Conservation (phyloP, 768 basidiomycete species). For the Suillus paluster region DNA sequence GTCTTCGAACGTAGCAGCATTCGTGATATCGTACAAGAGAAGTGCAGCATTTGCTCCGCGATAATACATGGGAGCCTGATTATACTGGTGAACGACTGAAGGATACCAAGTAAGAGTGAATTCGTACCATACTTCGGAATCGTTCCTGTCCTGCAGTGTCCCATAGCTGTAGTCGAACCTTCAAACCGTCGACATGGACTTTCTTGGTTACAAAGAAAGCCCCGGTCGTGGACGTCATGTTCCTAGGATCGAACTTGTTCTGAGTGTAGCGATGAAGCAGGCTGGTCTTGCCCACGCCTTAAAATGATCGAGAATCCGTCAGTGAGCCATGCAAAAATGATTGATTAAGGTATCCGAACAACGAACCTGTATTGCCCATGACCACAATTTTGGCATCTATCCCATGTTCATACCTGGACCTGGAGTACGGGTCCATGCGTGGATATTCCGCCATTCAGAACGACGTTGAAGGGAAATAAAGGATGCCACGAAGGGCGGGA, state of each 20-base stretch:
- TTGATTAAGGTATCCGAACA: constrained; percentile 14
- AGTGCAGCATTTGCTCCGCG: constrained; percentile 94
- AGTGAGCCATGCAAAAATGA: constrained; percentile 19
- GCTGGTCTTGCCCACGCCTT: constrained; percentile 94
- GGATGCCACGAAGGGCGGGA: constrained; percentile 52
- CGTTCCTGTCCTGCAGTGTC: constrained; percentile 95
- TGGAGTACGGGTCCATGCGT: constrained; percentile 66
- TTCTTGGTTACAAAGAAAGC: constrained; percentile 96
- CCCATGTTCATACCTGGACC: constrained; percentile 77
- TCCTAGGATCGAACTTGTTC: constrained; percentile 87
- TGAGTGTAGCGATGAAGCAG: constrained; percentile 90
- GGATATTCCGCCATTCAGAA: constrained; percentile 60
- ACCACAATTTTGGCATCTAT: constrained; percentile 96
- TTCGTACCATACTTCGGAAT: constrained; percentile 84
- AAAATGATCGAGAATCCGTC: constrained; percentile 15
- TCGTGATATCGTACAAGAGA: constrained; percentile 94
- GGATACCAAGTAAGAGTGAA: constrained; percentile 1
- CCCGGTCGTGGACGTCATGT: constrained; percentile 88
- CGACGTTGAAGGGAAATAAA: constrained; percentile 25
- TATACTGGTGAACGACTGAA: constrained; percentile 18
- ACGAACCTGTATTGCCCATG: constrained; percentile 79
- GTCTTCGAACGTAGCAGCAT: constrained; percentile 85
- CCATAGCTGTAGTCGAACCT: constrained; percentile 88
- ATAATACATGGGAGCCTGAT: constrained; percentile 94
- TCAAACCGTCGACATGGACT: constrained; percentile 80